Evolutionary conservation across 2,329 filamentous ascomycete species (phyloP).

Genomic region (Cryphonectria japonica): DNA sequence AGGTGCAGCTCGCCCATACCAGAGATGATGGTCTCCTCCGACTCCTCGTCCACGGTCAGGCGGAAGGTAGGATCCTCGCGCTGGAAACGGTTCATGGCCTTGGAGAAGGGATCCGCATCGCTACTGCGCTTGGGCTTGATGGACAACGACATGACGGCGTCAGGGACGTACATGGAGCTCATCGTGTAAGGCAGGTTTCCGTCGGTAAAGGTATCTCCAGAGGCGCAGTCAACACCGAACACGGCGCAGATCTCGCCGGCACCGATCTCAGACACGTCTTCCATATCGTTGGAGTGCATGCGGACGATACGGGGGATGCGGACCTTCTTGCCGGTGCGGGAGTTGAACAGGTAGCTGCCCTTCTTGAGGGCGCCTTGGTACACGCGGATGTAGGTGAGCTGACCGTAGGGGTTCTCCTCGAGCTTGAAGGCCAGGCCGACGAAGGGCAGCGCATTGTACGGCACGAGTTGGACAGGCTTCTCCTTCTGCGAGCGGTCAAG

Average conservation of each 20-base stretch:
- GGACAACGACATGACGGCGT: conserved; percentile 96
- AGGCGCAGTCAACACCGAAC: conserved; percentile 96
- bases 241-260: conserved; percentile 98
- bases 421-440: conserved; percentile 98
- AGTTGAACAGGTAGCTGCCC: conserved; percentile 90
- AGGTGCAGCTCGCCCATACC: conserved; percentile 98
- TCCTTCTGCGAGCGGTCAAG: conserved; percentile 82
- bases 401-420: conserved; percentile 97
- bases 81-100: conserved; percentile 98
- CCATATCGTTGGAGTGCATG: conserved; percentile 99
- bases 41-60: conserved; percentile 88
- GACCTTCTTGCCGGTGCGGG: conserved; percentile 91
- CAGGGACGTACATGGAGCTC: conserved; percentile 97
- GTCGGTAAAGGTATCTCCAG: conserved; percentile 97
- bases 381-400: conserved; percentile 97
- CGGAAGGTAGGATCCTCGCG: conserved; percentile 98
- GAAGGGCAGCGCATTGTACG: conserved; percentile 92
- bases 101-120: conserved; percentile 92
- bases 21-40: conserved; percentile 95
- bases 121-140: conserved; percentile 95
- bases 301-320: conserved; percentile 96
- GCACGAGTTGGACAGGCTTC: conserved; percentile 81
- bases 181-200: conserved; percentile 91
- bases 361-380: conserved; percentile 93
- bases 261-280: conserved; percentile 89